phyloP scores from a whole-genome alignment of 345 rosid species.

The Populus ilicifolia region DNA sequence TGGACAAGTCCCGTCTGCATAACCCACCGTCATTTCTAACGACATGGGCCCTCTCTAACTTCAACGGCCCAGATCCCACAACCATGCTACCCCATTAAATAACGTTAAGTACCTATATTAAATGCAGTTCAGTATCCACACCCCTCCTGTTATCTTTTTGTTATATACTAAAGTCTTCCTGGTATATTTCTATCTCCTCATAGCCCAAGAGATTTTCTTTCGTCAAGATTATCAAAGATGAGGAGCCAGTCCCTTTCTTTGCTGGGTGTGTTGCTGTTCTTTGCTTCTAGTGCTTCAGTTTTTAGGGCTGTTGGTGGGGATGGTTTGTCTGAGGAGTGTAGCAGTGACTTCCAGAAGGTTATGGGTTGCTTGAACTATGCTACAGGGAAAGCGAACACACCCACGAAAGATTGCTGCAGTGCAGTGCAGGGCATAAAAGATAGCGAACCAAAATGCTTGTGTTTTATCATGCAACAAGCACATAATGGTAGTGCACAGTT shows the following conservation, averaged over 20 bases:
- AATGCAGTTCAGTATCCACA: neutral
- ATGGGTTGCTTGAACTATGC: constrained; percentile 61
- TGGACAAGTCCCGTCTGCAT: neutral
- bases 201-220: neutral
- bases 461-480: constrained; percentile 59
- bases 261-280: neutral
- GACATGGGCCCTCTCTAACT: neutral
- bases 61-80: neutral
- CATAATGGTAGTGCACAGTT: constrained; percentile 44
- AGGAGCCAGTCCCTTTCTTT: neutral
- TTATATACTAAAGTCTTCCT: neutral
- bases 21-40: neutral
- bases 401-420: constrained; percentile 65
- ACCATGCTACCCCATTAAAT: neutral
- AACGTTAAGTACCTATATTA: neutral
- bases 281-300: constrained; percentile 15
- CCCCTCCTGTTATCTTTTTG: neutral
- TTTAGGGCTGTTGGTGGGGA: constrained; percentile 11
- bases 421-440: constrained; percentile 48
- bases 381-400: constrained; percentile 46
- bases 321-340: constrained; percentile 29
- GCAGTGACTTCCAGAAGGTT: constrained; percentile 47
- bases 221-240: neutral
- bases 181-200: neutral
- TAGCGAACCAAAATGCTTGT: constrained; percentile 71